Base-by-base conservation (phyloP, 257 asterid species). In the Prunella vulgaris region DNA sequence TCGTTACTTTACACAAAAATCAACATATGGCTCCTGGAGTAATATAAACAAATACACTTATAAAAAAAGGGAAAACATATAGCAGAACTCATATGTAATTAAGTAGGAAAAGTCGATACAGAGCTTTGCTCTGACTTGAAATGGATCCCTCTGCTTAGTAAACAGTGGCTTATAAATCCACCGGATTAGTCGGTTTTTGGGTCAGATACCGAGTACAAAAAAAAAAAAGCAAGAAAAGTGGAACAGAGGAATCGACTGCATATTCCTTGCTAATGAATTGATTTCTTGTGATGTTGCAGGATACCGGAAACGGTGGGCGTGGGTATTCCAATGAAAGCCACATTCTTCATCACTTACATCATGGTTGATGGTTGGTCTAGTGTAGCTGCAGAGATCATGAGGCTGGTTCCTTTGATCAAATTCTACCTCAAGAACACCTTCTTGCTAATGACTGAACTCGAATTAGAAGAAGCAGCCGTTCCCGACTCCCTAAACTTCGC, bases 281-380 rank as follows among this genome's bases (percentile, higher is more conserved):
- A 56, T 20, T 69, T 24, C 44, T 24, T 40, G 60, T 70, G 15
- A 27, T 44, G 40, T 74, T 81, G 71, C 90, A 92, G 97, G 72
- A 87, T 92, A 71, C 97, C 96, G 2, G 77, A 81, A 77, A 92
- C 95, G 18, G 65, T 87, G 57, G 97, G 97, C 33, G 85, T 87
- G 30, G 84, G 89, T 30, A 86, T 92, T 68, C 96, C 97, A 30
- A 67, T 92, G 85, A 92, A 89, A 80, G 97, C 95, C 57, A 92
- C 96, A 14, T 92, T 92, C 85, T 92, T 92, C 74, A 92, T 89
- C 28, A 84, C 95, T 52, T 89, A 84, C 63, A 79, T 92, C 64
- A 92, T 89, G 97, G 95, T 92, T 33, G 97, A 92, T 66, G 97
- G 97, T 64, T 92, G 97, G 97, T 83, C 97, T 15, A 95, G 94